Base-by-base conservation (phyloP, 148 eudicot genomes). In the Vaccinium corymbosum region DNA sequence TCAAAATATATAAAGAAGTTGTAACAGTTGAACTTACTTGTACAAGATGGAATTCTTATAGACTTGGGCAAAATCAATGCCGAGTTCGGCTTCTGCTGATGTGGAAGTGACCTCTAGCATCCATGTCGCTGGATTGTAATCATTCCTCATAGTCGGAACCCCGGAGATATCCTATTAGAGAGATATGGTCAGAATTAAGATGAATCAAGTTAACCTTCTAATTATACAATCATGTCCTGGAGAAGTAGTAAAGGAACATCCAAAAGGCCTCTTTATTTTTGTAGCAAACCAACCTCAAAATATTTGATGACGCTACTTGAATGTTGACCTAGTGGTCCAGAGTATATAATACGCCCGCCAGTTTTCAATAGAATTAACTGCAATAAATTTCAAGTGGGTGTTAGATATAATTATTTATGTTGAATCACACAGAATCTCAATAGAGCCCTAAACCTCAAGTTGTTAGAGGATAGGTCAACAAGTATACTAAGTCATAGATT, bases 351-450 rank as follows among this genome's bases (percentile, higher is more conserved):
- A 72, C 74, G 88, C 6, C 98, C 96, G 8, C 98, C 98, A 70
- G 87, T 68, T 91, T 94, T 92, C 86, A 94, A 87, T 8, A 94
- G 93, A 76, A 93, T 78, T 88, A 93, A 83, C 98, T 94, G 92
- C 89, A 88, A 87, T 5, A 57, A 27, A 64, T 66, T 42, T 32
- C 59, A 74, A 74, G 35, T 42, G 2, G 27, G 27, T 46, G 48
- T 42, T 57, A 56, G n/a, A 76, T 55, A 27, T 12, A 85, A 25
- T n/a, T 59, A 6, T 52, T 38, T n/a, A 15, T 1, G 20, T 13
- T 49, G 15, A 81, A 49, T 68, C 53, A 49, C 46, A 35, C 35
- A 57, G 12, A 51, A 7, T 51, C 13, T n/a, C n/a, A n/a, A n/a
- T n/a, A n/a, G n/a, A n/a, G n/a, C n/a, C n/a, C 11, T 2, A 7